A percentile compares a stretch with the other conserved stretches of the same genome.
Evolutionary conservation across 2,329 filamentous ascomycete genomes (phyloP).

Genomic region (Diaporthe citri): DNA sequence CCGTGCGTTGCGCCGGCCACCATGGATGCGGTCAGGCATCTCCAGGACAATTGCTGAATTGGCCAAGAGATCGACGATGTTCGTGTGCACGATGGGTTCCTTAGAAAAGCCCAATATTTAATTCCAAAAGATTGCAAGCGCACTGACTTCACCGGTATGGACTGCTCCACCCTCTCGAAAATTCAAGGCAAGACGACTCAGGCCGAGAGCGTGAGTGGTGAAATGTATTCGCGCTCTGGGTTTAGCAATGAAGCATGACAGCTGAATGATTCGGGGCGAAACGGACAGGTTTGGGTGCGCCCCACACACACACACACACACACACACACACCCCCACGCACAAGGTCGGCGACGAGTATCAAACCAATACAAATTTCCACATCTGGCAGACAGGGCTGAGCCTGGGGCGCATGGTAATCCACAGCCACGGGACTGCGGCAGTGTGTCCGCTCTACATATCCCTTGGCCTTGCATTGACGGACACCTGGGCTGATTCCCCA

Average conservation of each 20-base stretch:
- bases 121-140: background rate
- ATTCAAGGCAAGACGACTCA: background rate
- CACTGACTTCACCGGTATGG: background rate
- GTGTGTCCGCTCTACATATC: background rate
- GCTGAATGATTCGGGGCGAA: background rate
- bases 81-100: no score
- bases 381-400: conserved; percentile 16
- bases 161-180: background rate
- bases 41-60: background rate
- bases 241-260: background rate
- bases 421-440: background rate
- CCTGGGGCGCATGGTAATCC: background rate
- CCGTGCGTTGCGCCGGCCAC: background rate
- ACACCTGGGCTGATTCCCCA: background rate
- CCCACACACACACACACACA: background rate
- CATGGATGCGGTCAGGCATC: background rate
- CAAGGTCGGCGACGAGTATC: background rate
- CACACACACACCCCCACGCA: background rate
- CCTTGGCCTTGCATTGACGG: background rate
- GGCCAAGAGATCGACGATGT: background rate
- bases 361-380: background rate
- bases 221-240: background rate
- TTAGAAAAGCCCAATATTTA: background rate
- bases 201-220: background rate
- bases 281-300: background rate